Conservation (phyloP, 495 filamentous ascomycete species). For the Xylaria bambusicola region DNA sequence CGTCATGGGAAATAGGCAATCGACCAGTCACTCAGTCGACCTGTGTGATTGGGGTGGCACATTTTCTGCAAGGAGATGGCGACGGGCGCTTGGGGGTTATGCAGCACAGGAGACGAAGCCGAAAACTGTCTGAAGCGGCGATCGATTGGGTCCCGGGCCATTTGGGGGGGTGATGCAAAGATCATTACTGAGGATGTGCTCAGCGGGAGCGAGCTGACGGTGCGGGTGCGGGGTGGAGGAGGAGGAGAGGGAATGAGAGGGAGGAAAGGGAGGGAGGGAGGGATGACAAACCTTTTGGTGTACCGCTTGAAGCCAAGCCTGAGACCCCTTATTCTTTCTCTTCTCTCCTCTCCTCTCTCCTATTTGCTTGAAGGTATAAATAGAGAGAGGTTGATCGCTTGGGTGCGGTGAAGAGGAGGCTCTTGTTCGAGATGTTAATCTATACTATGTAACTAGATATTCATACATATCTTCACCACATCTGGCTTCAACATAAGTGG, state of each 20-base stretch:
- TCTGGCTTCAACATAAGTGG: too few species aligned
- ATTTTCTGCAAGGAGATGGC: conserved; percentile 8
- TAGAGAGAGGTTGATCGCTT: not conserved
- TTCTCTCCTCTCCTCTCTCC: too few species aligned
- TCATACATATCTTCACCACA: too few species aligned
- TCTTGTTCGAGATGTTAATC: too few species aligned
- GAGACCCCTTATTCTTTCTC: not conserved
- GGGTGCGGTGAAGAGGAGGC: not conserved
- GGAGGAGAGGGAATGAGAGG: not conserved
- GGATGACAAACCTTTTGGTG: not conserved
- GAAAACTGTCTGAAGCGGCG: conserved; percentile 6
- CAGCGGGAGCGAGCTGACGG: conserved; percentile 9
- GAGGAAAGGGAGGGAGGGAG: conserved; percentile 2
- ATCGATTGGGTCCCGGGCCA: conserved; percentile 5
- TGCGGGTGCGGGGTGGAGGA: conserved; percentile 7
- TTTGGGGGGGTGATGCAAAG: conserved; percentile 12
- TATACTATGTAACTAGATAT: too few species aligned
- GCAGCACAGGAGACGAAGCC: not conserved
- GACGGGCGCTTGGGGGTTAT: conserved; percentile 14
- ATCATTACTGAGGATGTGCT: conserved; percentile 10
- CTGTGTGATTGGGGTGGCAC: conserved; percentile 1
- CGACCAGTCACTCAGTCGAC: not conserved
- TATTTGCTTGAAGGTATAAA: not conserved
- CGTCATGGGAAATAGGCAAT: not conserved
- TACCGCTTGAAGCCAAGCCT: not conserved